A percentile compares a stretch with the other conserved stretches of the same genome.
These are phyloP conservation scores for Magnaporthiopsis rhizophila DNA, from an alignment of 2,329 filamentous ascomycete genomes.

Conservation along the genomic window DNA sequence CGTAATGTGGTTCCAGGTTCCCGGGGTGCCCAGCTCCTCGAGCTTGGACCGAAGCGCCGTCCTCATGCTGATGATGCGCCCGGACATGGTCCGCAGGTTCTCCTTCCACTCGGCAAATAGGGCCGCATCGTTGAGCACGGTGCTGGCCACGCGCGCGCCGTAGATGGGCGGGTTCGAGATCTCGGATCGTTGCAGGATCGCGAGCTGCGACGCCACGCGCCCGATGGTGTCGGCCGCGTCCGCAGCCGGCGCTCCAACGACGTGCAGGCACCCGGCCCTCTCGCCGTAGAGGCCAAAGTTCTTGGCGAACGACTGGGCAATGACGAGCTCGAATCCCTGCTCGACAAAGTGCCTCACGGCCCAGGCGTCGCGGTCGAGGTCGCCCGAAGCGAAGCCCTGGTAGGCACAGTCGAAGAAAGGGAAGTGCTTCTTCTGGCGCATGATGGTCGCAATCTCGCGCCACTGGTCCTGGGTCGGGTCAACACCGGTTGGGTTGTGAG, in stretches of 20 bases:
- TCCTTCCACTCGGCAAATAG: conserved; percentile 90
- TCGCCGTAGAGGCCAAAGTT: conserved; percentile 97
- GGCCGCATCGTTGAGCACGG: conserved; percentile 71
- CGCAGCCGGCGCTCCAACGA: conserved; percentile 66
- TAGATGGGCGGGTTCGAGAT: conserved; percentile 96
- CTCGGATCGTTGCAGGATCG: conserved; percentile 91
- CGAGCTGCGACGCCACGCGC: conserved; percentile 78
- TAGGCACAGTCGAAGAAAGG: conserved; percentile 98
- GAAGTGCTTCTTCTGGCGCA: conserved; percentile 76
- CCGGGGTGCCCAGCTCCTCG: conserved; percentile 77
- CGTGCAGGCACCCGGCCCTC: conserved; percentile 93
- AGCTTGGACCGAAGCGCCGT: conserved; percentile 68
- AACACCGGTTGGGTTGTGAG: conserved; percentile 96
- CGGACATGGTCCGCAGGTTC: conserved; percentile 88
- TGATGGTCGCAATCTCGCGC: conserved; percentile 75
- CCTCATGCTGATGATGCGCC: conserved; percentile 90
- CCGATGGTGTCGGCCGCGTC: conserved; percentile 50
- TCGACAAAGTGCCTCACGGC: conserved; percentile 93
- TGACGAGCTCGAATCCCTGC: conserved; percentile 79
- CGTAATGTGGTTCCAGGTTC: conserved; percentile 93
- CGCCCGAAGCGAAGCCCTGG: conserved; percentile 93
- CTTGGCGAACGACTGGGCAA: conserved; percentile 95
- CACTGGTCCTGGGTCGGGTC: conserved; percentile 92
- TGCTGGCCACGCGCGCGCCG: conserved; percentile 79
- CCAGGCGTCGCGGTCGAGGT: conserved; percentile 76